Evolutionary conservation across 2,329 filamentous ascomycete genomes (phyloP), one percentile per base, ranked within the genome.

Genomic region (Botrytis aclada): DNA sequence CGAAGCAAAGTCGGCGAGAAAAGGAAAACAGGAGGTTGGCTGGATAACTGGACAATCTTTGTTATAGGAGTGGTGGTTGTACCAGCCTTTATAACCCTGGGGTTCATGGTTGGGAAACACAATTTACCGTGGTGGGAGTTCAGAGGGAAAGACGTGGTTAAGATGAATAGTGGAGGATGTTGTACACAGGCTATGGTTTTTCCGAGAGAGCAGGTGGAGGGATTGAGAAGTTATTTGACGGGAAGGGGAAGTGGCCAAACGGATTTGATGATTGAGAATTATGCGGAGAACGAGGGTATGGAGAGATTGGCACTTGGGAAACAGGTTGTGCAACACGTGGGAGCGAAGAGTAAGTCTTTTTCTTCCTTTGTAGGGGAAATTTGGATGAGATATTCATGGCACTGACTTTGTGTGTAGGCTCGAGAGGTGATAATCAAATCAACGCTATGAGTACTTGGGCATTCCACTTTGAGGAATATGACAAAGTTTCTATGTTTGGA

Each of bases 181-280:
- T 77, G 76, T 61, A 74, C 72, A 4, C 75, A 77, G 54, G 76
- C 72, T 20, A 39, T 77, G 61, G 56, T 77, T 6, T 77, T 75
- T 34, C 74, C 75, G 6, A 63, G 72, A 8, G 51, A 69, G 12
- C 41, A 25, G 7, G 39, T 58, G 66, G 29, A 43, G 7, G 25
- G 37, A 9, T 32, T 69, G 51, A 34, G 34, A 10, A 32, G 5
- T 20, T 69, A 56, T n/a, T 60, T 69, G 51, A 41, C 29, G 39
- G 47, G 9, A 39, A 34, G 41, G 12, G 39, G n/a, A 34, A 39
- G 12, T 29, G 66, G 25, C 25, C 56, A 41, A 16, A 69, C 66
- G 18, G 66, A 69, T 60, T 32, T 69, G 25, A 39, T 69, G 66
- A 69, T 69, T 69, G 66, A 69, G 37, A 54, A 69, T n/a, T 61